Evolutionary conservation across 345 rosid genomes (phyloP).

Genomic region (Corymbia maculata): DNA sequence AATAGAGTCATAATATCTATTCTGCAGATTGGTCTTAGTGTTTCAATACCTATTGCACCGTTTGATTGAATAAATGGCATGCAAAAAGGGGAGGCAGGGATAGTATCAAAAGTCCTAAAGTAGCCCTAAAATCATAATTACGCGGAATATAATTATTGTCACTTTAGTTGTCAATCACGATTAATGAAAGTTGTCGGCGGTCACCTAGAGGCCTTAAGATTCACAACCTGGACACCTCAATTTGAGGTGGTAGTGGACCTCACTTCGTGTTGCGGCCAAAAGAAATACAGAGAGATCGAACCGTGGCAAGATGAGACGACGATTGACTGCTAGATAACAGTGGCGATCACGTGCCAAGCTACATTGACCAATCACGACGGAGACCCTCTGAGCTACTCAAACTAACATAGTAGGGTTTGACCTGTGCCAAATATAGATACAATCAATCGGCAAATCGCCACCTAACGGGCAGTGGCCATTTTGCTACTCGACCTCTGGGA

Average conservation of each 20-base stretch:
- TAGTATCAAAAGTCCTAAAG: not conserved
- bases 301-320: not conserved
- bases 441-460: not conserved
- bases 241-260: not conserved
- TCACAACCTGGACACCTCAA: not conserved
- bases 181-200: accelerated
- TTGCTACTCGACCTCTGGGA: not conserved
- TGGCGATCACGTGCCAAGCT: accelerated
- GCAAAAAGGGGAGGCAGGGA: not conserved
- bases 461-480: not conserved
- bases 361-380: not conserved
- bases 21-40: not conserved
- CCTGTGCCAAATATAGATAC: not conserved
- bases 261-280: not conserved
- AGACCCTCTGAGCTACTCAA: not conserved
- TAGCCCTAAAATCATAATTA: not conserved
- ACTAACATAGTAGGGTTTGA: not conserved
- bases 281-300: not conserved
- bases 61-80: not conserved
- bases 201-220: not conserved
- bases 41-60: not conserved
- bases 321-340: accelerated
- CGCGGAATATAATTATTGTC: not conserved
- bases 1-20: not conserved
- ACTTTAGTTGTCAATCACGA: not conserved